Percentiles rank a stretch among this genome's conserved stretches.
Evolutionary conservation across 225 moss, liverwort and hornwort species (phyloP).

Genomic region (Antitrichia curtipendula): DNA sequence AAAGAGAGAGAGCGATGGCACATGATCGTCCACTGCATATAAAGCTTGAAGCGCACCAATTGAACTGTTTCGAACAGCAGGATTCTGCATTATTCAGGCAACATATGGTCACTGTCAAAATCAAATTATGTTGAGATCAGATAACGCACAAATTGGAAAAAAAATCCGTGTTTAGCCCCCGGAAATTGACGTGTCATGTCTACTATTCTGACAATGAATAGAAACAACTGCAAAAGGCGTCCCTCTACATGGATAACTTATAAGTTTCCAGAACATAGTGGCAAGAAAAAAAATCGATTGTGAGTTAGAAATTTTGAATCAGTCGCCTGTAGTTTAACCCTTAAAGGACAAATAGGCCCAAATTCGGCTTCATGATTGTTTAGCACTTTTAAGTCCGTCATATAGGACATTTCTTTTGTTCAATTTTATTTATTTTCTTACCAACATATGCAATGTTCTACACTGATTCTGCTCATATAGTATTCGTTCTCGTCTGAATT

Average conservation of each 20-base stretch:
- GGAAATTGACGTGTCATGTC: not conserved
- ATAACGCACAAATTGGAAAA: not conserved
- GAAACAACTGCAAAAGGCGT: not conserved
- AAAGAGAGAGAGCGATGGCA: slow-evolving; percentile 90
- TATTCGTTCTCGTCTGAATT: not conserved
- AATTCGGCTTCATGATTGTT: not conserved
- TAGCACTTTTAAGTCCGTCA: not conserved
- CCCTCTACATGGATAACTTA: not conserved
- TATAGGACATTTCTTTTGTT: not conserved
- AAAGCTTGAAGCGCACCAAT: slow-evolving; percentile 79
- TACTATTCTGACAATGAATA: not conserved
- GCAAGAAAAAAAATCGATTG: not conserved
- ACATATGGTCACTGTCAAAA: not conserved
- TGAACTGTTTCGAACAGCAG: slow-evolving; percentile 77
- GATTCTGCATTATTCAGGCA: slow-evolving; percentile 42
- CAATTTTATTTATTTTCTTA: not conserved
- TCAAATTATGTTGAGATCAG: not conserved
- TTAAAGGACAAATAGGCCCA: not conserved
- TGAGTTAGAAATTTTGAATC: not conserved
- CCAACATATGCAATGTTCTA: not conserved
- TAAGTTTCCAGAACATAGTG: not conserved
- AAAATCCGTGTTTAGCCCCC: not conserved
- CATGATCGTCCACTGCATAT: slow-evolving; percentile 91
- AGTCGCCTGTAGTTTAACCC: not conserved
- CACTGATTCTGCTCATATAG: not conserved